A percentile compares a stretch with the other conserved stretches of the same genome.
Evolutionary conservation across 2,329 filamentous ascomycete genomes (phyloP).

Genomic region (Stachybotrys elegans): DNA sequence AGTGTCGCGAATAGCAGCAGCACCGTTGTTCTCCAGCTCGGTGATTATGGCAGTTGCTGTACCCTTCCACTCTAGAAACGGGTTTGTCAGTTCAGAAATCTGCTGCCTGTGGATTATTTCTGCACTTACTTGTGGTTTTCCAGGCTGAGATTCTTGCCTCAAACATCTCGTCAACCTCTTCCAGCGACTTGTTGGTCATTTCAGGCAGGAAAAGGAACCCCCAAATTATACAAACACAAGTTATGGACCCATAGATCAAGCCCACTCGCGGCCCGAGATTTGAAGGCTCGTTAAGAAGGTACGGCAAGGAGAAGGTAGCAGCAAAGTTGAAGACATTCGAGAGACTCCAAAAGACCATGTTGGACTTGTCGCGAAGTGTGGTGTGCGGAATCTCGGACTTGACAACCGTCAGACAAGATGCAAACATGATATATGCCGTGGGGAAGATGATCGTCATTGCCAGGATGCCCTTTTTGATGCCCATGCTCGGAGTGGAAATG

Average conservation of each 20-base stretch:
- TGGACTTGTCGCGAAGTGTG: not conserved
- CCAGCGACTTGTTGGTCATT: not conserved
- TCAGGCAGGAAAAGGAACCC: not conserved
- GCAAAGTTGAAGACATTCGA: not conserved
- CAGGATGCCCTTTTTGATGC: slow-evolving; percentile 16
- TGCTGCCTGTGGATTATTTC: too few species aligned
- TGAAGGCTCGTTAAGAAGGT: not conserved
- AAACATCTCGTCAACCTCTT: not conserved
- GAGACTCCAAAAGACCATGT: not conserved
- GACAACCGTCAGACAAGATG: too few species aligned
- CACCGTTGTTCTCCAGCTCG: too few species aligned
- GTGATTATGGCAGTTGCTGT: too few species aligned
- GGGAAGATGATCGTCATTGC: slow-evolving; percentile 19
- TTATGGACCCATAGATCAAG: not conserved
- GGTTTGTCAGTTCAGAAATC: too few species aligned
- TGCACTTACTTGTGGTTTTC: not conserved
- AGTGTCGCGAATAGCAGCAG: too few species aligned
- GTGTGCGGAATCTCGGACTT: not conserved
- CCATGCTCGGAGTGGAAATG: slow-evolving; percentile 5
- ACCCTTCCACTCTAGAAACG: too few species aligned
- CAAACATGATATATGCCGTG: slow-evolving; percentile 6
- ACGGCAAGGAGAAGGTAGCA: not conserved
- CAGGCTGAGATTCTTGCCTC: not conserved
- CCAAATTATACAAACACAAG: not conserved
- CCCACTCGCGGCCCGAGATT: not conserved